Conservation (phyloP, 192 early-diverging fungal species). For the Coemansia erecta region DNA sequence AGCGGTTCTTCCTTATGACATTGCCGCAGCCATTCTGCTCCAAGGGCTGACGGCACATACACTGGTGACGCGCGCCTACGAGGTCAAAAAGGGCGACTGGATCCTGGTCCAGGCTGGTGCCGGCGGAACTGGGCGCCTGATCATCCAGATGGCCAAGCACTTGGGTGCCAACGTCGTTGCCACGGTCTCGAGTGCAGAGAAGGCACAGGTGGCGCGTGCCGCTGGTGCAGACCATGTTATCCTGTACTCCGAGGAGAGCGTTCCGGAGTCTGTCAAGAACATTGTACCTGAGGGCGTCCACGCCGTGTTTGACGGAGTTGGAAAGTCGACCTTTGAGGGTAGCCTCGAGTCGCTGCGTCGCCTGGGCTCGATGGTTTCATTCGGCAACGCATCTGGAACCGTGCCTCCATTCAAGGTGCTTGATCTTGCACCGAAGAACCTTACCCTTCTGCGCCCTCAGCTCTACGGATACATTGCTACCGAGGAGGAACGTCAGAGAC, state of each 20-base stretch:
- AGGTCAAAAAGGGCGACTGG: constrained; percentile 69
- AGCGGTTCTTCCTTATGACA: constrained; percentile 53
- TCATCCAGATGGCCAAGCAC: constrained; percentile 73
- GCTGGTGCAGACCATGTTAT: constrained; percentile 75
- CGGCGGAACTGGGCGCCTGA: constrained; percentile 80
- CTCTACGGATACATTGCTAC: constrained; percentile 71
- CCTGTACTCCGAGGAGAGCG: constrained; percentile 66
- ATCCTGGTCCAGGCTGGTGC: constrained; percentile 89
- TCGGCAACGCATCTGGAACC: constrained; percentile 86
- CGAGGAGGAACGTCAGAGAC: constrained; percentile 64
- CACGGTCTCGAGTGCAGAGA: constrained; percentile 71
- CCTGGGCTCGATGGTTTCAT: constrained; percentile 74
- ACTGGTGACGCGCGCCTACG: constrained; percentile 67
- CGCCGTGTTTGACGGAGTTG: constrained; percentile 88
- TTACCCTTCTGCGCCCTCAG: constrained; percentile 70
- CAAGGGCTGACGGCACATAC: constrained; percentile 84
- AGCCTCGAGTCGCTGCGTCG: constrained; percentile 63
- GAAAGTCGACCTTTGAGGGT: constrained; percentile 79
- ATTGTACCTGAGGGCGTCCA: constrained; percentile 76
- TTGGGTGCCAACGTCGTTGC: constrained; percentile 87
- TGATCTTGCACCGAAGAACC: constrained; percentile 66
- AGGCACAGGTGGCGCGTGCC: constrained; percentile 58
- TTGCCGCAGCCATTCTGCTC: constrained; percentile 64
- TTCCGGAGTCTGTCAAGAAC: constrained; percentile 64
- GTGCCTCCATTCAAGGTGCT: constrained; percentile 63